phyloP scores from a whole-genome alignment of 2,329 filamentous ascomycete genomes.

The Apiospora hydei region DNA sequence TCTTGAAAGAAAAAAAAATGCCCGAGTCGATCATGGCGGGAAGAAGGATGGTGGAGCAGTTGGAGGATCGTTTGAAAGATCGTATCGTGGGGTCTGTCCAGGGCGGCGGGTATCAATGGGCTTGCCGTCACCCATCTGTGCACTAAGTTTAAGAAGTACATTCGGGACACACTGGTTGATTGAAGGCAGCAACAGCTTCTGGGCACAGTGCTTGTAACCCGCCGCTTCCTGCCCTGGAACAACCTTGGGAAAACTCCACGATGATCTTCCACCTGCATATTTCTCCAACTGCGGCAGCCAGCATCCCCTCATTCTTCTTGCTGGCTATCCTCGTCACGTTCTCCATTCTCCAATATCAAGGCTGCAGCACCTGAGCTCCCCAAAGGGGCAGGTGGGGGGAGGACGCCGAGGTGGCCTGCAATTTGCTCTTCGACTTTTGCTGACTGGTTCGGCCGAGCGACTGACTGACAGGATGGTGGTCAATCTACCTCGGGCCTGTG shows the following conservation, averaged over 20 bases:
- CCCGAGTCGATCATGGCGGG: constrained; percentile 10
- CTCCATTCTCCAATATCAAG: not conserved
- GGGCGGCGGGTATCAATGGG: not conserved
- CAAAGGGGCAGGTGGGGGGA: constrained; percentile 12
- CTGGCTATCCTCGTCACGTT: not conserved
- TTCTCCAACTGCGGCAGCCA: constrained; percentile 11
- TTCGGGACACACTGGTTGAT: too few relatives aligned
- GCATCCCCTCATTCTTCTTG: not conserved
- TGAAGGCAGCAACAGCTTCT: not conserved
- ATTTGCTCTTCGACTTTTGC: not conserved
- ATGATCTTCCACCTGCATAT: constrained; percentile 7
- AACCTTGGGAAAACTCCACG: not conserved
- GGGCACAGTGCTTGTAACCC: not conserved
- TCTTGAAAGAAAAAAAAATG: not conserved
- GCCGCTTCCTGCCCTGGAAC: not conserved
- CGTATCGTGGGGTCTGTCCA: not conserved
- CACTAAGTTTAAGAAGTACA: not conserved
- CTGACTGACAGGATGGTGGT: constrained; percentile 3
- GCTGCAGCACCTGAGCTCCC: constrained; percentile 14
- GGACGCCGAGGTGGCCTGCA: not conserved
- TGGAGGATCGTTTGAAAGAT: not conserved
- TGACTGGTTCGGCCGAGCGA: not conserved
- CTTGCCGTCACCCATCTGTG: not conserved
- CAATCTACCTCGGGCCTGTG: constrained; percentile 5
- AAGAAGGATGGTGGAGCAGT: constrained; percentile 2